Base-by-base conservation (phyloP, 139 green algal species). In the Chlamydomonas sphaeroides region DNA sequence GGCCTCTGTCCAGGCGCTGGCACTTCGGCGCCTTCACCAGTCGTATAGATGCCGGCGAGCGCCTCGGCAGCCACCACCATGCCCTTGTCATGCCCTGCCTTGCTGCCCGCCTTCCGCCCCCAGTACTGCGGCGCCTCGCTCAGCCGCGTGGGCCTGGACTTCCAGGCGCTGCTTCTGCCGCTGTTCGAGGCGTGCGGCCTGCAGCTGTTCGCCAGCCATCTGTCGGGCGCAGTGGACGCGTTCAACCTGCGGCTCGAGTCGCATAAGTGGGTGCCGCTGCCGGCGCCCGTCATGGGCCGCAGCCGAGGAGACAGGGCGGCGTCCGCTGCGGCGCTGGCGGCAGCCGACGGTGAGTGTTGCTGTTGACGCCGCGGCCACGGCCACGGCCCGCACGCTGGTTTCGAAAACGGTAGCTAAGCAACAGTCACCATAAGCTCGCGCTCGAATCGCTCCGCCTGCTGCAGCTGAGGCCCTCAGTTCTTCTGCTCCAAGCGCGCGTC, bases 101-200 rank as follows among this genome's bases (percentile, higher is more conserved):
- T 53, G 45, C 14, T 53, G 45, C n/a, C n/a, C n/a, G n/a, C n/a
- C n/a, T n/a, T n/a, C 18, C 20, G 38, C 49, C 21, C 80, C 73
- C 80, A 89, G 89, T 99, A 99, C 90, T 98, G 94, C 83, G 96
- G 96, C 33, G 93, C 92, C 68, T 95, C 90, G 38, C 91, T 99
- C 35, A 92, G 89, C 11, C 89, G 97, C 2, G 97, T 99, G 30
- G 97, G 97, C 2, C 83, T 99, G 63, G 97, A 99, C 91, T 98
- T 99, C 83, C 87, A 95, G 26, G 84, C 82, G 25, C 86, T 98
- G 78, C 90, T 99, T 68, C 84, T 91, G 67, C 93, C 96, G 5
- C 48, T 98, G 68, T 99, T 99, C 73, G 94, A 98, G 92, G 68
- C 84, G 67, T 92, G 88, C 35, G 57, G 38, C 4, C 78, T 95